Evolutionary conservation across 2,329 filamentous ascomycete genomes (phyloP), one percentile per base, ranked within the genome.

Genomic region (Monilinia vaccinii-corymbosi): DNA sequence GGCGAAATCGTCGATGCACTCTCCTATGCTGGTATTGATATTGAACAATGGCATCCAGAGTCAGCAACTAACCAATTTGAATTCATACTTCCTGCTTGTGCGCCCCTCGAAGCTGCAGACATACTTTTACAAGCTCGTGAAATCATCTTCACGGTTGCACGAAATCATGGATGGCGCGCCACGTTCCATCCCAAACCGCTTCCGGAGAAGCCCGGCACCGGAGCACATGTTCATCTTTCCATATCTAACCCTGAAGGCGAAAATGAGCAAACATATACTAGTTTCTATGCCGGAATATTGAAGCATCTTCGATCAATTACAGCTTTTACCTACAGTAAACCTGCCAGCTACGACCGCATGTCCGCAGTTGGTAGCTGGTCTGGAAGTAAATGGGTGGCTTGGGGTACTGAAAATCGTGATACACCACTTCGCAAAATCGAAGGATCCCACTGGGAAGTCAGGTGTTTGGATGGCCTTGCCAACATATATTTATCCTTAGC

Each of bases 1-100:
- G 82, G 85, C 44, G 82, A 88, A 52, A 87, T 92, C 25, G 78
- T 85, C 5, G 76, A 79, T 1, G 75, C 76, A 2, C 79, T 95
- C 1, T 78, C 79, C 2, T 73, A 75, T 0, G 81, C 84, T 23
- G 58, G 58, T 23, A 48, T 60, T 31, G 42, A 50, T 31, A 31
- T 58, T 28, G 56, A 58, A 21, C 56, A 59, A 28, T 51, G 46
- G 56, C 56, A 59, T 45, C 47, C 52, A 28, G 58, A 60, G 31
- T 36, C 44, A 36, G 52, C 51, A 1, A 49, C 36, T 44, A 45
- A 49, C 10, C 61, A 62, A 36, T 62, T 45, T 28, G 61, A 62
- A 32, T 57, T 62, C 56, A 18, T 55, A 9, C 9, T 55, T 11
- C 44, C 50, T 28, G 58, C 61, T 23, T 44, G 49, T 4, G 52